phyloP scores from a whole-genome alignment of 352 stramenopile species.

The Ophiocytium majus region DNA sequence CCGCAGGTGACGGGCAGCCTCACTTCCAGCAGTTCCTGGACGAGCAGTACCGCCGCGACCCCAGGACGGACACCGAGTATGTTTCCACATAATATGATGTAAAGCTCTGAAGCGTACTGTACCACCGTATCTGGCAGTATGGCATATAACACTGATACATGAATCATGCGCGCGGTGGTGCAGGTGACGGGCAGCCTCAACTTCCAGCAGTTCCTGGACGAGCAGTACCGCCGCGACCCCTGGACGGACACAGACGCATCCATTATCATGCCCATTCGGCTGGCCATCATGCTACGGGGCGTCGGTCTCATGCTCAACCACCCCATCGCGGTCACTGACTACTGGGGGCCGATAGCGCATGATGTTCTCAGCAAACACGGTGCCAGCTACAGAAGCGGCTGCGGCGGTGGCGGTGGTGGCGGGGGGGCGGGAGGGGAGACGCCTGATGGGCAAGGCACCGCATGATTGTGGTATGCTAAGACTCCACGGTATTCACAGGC shows the following conservation, averaged over 20 bases:
- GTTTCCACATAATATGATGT: no score
- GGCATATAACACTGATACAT: no score
- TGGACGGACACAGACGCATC: slow-evolving; percentile 1
- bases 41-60: slow-evolving; percentile 16
- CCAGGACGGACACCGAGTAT: slow-evolving; percentile 2
- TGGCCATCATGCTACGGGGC: slow-evolving; percentile 2
- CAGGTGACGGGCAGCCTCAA: slow-evolving; percentile 27
- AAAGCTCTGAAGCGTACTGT: no score
- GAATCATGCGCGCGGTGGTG: no score
- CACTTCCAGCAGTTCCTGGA: slow-evolving; percentile 37
- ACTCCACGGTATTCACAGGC: no score
- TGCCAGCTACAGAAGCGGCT: neutral
- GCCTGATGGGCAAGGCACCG: no score
- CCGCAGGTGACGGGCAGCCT: slow-evolving; percentile 25
- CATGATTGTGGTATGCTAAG: no score
- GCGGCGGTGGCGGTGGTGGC: neutral
- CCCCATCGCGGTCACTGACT: neutral
- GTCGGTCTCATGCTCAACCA: slow-evolving; percentile 30
- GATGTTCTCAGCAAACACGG: neutral
- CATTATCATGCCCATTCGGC: slow-evolving; percentile 19
- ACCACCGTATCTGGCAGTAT: no score
- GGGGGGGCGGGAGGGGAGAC: no score
- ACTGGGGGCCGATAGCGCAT: slow-evolving; percentile 7
- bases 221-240: slow-evolving; percentile 14
- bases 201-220: slow-evolving; percentile 36